Evolutionary conservation across 2,329 filamentous ascomycete genomes (phyloP).

Genomic region (Fusarium sp.): DNA sequence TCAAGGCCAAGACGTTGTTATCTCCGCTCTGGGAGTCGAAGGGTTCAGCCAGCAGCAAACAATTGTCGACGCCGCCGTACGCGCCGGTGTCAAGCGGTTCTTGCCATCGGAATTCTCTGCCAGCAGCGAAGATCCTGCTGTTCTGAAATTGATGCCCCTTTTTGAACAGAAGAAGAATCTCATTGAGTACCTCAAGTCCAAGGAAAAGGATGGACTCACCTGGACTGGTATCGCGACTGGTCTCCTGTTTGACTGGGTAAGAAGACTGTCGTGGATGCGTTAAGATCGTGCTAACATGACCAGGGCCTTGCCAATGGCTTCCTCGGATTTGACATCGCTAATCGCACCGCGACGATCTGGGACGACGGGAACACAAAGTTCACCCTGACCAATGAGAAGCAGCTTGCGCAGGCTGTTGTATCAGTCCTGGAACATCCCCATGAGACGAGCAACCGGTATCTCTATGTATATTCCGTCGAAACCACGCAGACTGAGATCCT

Average conservation of each 20-base stretch:
- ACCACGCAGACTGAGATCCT: background rate
- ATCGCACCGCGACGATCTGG: background rate
- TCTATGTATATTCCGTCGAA: background rate
- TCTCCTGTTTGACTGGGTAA: constrained; percentile 11
- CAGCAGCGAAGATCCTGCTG: constrained; percentile 1
- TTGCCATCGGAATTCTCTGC: constrained; percentile 6
- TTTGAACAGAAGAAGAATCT: constrained; percentile 9
- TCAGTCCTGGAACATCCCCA: background rate
- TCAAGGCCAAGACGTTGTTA: background rate
- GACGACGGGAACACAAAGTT: constrained; percentile 8
- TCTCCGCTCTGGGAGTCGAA: background rate
- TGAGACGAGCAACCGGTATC: constrained; percentile 3
- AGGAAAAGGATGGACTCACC: constrained; percentile 6
- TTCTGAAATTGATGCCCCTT: background rate
- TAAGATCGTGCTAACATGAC: background rate
- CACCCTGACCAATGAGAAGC: constrained; percentile 4
- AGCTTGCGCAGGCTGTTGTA: background rate
- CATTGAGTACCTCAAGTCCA: constrained; percentile 1
- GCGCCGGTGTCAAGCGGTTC: background rate
- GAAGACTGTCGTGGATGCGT: background rate
- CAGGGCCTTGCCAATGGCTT: constrained; percentile 8
- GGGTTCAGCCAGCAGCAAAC: constrained; percentile 6
- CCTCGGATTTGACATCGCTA: background rate
- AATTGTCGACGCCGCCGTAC: background rate
- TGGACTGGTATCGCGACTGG: constrained; percentile 16